Evolutionary conservation across 2,329 filamentous ascomycete genomes (phyloP), one percentile per base, ranked within the genome.

Genomic region (Hypoxylon sp.): DNA sequence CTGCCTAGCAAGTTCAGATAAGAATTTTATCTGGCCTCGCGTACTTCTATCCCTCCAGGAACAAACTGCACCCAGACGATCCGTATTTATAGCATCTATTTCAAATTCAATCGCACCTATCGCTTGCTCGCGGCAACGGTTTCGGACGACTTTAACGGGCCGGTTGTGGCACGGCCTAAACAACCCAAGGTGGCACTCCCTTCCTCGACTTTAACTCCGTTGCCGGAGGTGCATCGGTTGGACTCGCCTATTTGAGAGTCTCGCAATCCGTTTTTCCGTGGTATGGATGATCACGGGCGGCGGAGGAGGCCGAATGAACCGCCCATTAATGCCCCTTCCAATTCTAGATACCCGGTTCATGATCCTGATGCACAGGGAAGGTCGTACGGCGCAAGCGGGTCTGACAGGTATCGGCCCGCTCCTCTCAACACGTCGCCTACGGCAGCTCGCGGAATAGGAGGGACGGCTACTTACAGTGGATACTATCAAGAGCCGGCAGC

Each of bases 201-300:
- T 76, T 88, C 88, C 84, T 84, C 85, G 77, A 86, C 85, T 75
- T 86, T 85, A 80, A 86, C 87, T 83, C 83, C 88, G 80, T 88
- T 89, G 84, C 89, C 89, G 83, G 86, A 85, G 84, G 86, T 86
- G 83, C 86, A 88, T 83, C 87, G 86, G 84, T 85, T 88, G 79
- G 85, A 87, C 85, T 85, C 86, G 81, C 83, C 84, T 81, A 81
- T 85, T 82, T 84, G 83, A 82, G 83, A 84, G 80, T 83, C 83
- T 81, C 79, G 81, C 77, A 81, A 85, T 80, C 80, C 83, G 80
- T 81, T 83, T 77, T 77, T 80, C 84, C 79, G 81, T 82, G 90
- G 88, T 79, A 96, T 96, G 93, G 93, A 95, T 85, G 90, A 92
- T 82, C 88, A 90, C 83, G 88, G 88, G 81, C 89, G 87, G 79